These are phyloP conservation scores for Dillenia turbinata DNA, from an alignment of 164 flowering plant species.

Conservation along the genomic window DNA sequence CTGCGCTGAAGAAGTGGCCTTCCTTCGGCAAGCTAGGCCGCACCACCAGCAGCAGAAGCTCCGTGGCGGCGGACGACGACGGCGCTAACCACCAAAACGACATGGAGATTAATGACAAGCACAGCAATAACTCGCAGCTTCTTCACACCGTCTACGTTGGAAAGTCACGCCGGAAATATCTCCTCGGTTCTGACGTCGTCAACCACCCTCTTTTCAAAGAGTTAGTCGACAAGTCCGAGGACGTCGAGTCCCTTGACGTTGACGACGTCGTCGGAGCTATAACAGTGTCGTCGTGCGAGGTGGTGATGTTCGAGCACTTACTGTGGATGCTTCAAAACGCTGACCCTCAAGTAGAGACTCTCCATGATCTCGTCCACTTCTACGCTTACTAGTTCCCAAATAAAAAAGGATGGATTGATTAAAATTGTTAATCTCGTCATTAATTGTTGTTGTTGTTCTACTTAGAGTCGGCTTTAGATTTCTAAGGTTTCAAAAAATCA, in stretches of 20 bases:
- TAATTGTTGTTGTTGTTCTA: too few species aligned
- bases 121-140: too few species aligned
- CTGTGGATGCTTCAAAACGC: slow-evolving; percentile 91
- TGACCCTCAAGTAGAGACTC: slow-evolving; percentile 56
- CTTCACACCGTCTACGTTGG: slow-evolving; percentile 59
- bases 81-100: neutral
- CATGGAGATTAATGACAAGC: too few species aligned
- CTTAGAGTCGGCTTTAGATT: too few species aligned
- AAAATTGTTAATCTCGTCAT: too few species aligned
- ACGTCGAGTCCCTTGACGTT: too few species aligned
- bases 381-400: slow-evolving; percentile 34
- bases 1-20: slow-evolving; percentile 39
- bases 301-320: slow-evolving; percentile 87
- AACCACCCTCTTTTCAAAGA: slow-evolving; percentile 73
- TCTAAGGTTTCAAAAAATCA: too few species aligned
- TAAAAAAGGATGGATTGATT: too few species aligned
- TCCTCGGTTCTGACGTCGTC: slow-evolving; percentile 44
- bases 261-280: slow-evolving; percentile 12
- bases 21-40: slow-evolving; percentile 21
- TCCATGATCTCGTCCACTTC: slow-evolving; percentile 75
- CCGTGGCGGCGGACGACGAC: slow-evolving; percentile 15
- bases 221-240: slow-evolving; percentile 44
- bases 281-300: slow-evolving; percentile 68
- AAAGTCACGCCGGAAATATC: slow-evolving; percentile 63
- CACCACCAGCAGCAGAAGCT: slow-evolving; percentile 7